phyloP scores from a whole-genome alignment of 164 flowering plant genomes.

The Chimonanthus praecox region DNA sequence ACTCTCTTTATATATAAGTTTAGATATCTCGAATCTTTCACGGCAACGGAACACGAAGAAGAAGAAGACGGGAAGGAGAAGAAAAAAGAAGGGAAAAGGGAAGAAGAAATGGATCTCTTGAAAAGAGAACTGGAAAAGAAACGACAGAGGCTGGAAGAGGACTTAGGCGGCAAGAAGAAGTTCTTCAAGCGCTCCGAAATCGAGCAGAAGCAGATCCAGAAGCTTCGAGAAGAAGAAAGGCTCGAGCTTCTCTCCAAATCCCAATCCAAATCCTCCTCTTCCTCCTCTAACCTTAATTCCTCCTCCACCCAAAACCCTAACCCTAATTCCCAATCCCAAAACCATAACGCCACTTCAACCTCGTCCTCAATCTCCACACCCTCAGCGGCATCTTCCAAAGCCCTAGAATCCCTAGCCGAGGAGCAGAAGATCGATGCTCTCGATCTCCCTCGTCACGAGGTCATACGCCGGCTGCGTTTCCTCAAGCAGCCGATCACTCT shows the following conservation, averaged over 20 bases:
- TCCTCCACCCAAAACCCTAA: background rate
- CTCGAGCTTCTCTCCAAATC: slow-evolving; percentile 71
- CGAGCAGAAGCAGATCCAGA: slow-evolving; percentile 39
- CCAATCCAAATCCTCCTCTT: slow-evolving; percentile 2
- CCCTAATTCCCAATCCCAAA: slow-evolving; percentile 19
- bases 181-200: slow-evolving; percentile 43
- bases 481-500: slow-evolving; percentile 90
- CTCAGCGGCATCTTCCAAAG: slow-evolving; percentile 13
- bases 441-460: slow-evolving; percentile 73
- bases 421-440: slow-evolving; percentile 81
- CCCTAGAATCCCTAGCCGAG: slow-evolving; percentile 37
- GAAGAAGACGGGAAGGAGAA: background rate
- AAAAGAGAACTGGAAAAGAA: slow-evolving; percentile 35
- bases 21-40: no score
- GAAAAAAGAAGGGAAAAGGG: background rate
- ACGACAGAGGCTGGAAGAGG: slow-evolving; percentile 24
- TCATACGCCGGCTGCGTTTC: slow-evolving; percentile 79
- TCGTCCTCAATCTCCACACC: slow-evolving; percentile 10
- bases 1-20: no score
- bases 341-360: slow-evolving; percentile 30
- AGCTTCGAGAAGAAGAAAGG: slow-evolving; percentile 73
- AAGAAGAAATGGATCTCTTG: slow-evolving; percentile 34
- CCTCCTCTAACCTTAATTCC: background rate
- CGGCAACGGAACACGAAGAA: background rate
- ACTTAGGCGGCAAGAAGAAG: slow-evolving; percentile 27